A percentile compares a stretch with the other conserved stretches of the same genome.
These are phyloP conservation scores for Xylaria hypoxylon DNA, from an alignment of 2,329 filamentous ascomycete genomes.

Conservation along the genomic window DNA sequence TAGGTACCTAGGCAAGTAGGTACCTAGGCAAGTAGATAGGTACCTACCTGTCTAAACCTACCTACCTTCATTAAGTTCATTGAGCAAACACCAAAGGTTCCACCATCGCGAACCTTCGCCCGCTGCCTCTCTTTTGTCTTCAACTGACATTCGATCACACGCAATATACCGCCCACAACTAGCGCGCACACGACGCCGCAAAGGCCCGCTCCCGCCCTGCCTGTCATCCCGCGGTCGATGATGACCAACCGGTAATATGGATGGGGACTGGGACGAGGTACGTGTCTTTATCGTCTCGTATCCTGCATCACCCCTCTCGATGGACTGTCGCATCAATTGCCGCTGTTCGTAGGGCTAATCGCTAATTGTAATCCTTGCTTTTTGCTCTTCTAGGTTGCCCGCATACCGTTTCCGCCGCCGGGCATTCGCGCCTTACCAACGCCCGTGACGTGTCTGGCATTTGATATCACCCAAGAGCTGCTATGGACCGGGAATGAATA, in stretches of 20 bases:
- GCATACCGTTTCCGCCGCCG: conserved; percentile 83
- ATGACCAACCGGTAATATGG: conserved; percentile 62
- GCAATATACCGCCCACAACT: neutral
- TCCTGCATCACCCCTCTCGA: conserved; percentile 16
- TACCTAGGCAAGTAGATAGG: no score
- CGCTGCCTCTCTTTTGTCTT: conserved; percentile 7
- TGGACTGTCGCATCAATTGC: neutral
- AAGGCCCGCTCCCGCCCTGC: conserved; percentile 7
- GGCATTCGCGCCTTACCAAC: conserved; percentile 76
- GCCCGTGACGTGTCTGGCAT: conserved; percentile 82
- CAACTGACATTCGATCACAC: neutral
- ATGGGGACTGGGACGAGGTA: conserved; percentile 77
- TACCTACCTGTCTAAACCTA: neutral
- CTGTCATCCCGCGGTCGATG: conserved; percentile 30
- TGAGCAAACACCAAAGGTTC: neutral
- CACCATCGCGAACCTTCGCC: conserved; percentile 16
- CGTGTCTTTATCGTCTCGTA: conserved; percentile 45
- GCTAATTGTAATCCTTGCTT: neutral
- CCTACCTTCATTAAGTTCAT: neutral
- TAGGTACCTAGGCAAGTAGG: no score
- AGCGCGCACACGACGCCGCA: conserved; percentile 16
- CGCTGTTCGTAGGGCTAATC: neutral
- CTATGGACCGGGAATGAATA: conserved; percentile 94
- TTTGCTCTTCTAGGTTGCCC: conserved; percentile 70
- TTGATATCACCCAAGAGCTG: conserved; percentile 89